These are phyloP conservation scores for Saposhnikovia divaricata DNA, from an alignment of 129 eudicot genomes.

Conservation along the genomic window DNA sequence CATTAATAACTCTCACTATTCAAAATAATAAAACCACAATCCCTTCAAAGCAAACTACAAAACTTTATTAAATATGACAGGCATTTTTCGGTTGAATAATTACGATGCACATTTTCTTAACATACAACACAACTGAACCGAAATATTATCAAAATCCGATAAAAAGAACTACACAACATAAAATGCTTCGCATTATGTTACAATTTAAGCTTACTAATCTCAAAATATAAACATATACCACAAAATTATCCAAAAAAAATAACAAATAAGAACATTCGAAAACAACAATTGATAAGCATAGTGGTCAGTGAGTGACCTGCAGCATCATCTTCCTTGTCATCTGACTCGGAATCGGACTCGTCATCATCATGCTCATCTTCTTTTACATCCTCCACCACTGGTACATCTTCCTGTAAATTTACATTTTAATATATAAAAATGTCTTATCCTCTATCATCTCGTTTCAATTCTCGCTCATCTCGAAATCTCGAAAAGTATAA, in stretches of 20 bases:
- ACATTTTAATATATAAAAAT: not conserved
- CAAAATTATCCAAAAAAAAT: not conserved
- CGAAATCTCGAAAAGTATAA: no score
- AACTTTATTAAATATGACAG: no score
- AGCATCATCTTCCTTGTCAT: constrained; percentile 38
- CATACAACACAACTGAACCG: not conserved
- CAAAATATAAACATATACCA: no score
- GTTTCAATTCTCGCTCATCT: no score
- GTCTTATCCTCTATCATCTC: no score
- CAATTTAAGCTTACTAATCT: no score
- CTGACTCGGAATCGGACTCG: constrained; percentile 49
- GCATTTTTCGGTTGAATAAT: not conserved
- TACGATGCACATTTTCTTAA: not conserved
- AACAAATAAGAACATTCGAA: not conserved
- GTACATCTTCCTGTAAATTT: constrained; percentile 35
- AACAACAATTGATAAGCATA: not conserved
- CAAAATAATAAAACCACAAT: no score
- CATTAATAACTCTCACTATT: not conserved
- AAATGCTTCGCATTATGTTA: not conserved
- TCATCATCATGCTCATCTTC: constrained; percentile 80
- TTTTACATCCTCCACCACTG: constrained; percentile 79
- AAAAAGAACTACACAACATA: no score
- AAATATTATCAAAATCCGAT: not conserved
- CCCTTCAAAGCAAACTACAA: not conserved
- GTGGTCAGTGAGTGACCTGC: constrained; percentile 13